These are phyloP conservation scores for Pleurotus cornucopiae DNA, from an alignment of 768 basidiomycete species.

Conservation along the genomic window DNA sequence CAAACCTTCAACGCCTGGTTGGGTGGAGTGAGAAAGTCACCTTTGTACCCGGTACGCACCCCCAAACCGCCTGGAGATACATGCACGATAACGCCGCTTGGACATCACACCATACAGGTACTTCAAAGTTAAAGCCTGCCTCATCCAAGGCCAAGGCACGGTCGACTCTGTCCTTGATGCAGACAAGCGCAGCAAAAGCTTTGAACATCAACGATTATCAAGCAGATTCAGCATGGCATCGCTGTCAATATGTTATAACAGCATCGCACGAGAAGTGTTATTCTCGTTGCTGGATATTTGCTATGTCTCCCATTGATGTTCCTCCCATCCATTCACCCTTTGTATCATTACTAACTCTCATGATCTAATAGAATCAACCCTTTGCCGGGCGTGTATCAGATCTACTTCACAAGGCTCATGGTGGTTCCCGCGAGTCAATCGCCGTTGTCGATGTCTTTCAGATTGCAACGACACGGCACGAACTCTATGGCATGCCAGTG, in stretches of 20 bases:
- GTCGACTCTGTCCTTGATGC: neutral
- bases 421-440: neutral
- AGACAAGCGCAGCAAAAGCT: neutral
- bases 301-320: slow-evolving; percentile 14
- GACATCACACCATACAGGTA: neutral
- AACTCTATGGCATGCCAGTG: slow-evolving; percentile 13
- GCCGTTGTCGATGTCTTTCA: slow-evolving; percentile 16
- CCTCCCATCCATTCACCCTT: neutral
- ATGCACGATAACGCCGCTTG: slow-evolving; percentile 4
- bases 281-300: slow-evolving; percentile 20
- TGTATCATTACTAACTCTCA: too few relatives aligned
- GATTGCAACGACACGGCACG: slow-evolving; percentile 7
- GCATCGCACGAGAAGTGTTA: slow-evolving; percentile 17
- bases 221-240: neutral
- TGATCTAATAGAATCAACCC: too few relatives aligned
- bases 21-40: slow-evolving; percentile 12
- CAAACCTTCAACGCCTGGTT: slow-evolving; percentile 16
- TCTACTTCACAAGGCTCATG: too few relatives aligned
- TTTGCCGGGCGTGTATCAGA: too few relatives aligned
- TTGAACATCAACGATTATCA: neutral
- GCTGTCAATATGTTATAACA: slow-evolving; percentile 11
- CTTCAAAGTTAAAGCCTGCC: neutral
- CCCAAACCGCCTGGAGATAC: neutral
- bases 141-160: neutral
- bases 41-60: neutral